A percentile compares a stretch with the other conserved stretches of the same genome.
phyloP scores from a whole-genome alignment of 306 rosid species.

The Dicorynia guianensis region DNA sequence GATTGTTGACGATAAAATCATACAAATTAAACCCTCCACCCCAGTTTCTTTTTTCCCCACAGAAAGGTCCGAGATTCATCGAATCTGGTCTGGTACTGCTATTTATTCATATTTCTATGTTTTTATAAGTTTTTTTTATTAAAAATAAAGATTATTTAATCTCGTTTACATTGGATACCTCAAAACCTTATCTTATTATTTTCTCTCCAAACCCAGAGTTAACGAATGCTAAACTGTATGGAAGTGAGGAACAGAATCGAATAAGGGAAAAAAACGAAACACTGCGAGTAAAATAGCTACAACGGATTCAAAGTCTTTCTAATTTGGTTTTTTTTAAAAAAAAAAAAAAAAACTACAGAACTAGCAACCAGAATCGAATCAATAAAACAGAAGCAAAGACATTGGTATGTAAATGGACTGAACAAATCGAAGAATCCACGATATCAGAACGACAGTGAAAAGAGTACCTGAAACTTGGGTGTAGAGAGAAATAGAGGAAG shows the following conservation, averaged over 20 bases:
- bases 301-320: constrained; percentile 18
- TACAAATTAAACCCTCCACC: no score
- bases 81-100: constrained; percentile 39
- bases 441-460: neutral
- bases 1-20: no score
- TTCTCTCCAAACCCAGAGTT: neutral
- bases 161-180: constrained; percentile 32
- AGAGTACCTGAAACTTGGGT: constrained; percentile 54
- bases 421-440: neutral
- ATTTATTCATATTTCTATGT: constrained; percentile 19
- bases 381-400: neutral
- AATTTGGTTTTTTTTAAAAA: neutral
- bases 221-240: neutral
- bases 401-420: neutral
- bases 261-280: neutral
- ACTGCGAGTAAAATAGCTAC: neutral
- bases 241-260: no score
- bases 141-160: neutral
- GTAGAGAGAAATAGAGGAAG: constrained; percentile 47
- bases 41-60: no score
- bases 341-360: neutral
- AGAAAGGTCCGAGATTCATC: no score
- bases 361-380: neutral
- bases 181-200: neutral
- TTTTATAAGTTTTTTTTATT: neutral